Percentiles rank a stretch among this genome's conserved stretches.
phyloP scores from a whole-genome alignment of 2,329 filamentous ascomycete genomes.

The Hypoxylon sp. region DNA sequence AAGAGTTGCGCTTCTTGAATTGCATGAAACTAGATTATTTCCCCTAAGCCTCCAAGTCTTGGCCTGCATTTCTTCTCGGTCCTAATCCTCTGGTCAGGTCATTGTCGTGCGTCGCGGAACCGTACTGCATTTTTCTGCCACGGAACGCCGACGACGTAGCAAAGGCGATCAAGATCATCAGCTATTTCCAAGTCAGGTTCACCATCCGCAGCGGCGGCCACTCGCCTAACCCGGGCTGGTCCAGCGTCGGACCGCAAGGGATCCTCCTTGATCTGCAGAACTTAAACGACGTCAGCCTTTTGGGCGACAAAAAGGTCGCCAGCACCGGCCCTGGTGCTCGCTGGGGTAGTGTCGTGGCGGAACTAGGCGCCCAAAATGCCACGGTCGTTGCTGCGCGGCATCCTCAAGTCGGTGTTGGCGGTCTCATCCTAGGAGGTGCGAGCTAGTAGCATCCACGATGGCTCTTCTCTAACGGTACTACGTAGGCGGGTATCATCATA shows the following conservation, averaged over 20 bases:
- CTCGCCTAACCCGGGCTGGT: conserved; percentile 39
- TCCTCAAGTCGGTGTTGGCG: conserved; percentile 43
- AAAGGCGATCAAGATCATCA: conserved; percentile 25
- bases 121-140: conserved; percentile 34
- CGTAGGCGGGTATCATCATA: conserved; percentile 41
- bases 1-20: neutral
- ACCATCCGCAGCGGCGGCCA: conserved; percentile 37
- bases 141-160: conserved; percentile 17
- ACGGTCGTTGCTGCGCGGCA: conserved; percentile 41
- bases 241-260: conserved; percentile 25
- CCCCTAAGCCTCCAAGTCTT: neutral
- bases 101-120: conserved; percentile 22
- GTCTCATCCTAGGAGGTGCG: conserved; percentile 49
- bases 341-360: conserved; percentile 41
- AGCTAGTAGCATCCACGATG: too few relatives aligned
- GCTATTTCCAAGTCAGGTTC: conserved; percentile 32
- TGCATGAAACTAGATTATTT: neutral
- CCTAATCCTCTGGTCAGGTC: conserved; percentile 29
- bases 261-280: conserved; percentile 44
- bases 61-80: neutral
- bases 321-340: conserved; percentile 48
- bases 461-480: neutral
- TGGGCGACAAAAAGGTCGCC: conserved; percentile 40
- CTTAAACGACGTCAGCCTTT: conserved; percentile 39
- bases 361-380: conserved; percentile 23